Evolutionary conservation across 352 stramenopile species (phyloP), one percentile per base, ranked within the genome.

Genomic region (Phytophthora sansomeana): DNA sequence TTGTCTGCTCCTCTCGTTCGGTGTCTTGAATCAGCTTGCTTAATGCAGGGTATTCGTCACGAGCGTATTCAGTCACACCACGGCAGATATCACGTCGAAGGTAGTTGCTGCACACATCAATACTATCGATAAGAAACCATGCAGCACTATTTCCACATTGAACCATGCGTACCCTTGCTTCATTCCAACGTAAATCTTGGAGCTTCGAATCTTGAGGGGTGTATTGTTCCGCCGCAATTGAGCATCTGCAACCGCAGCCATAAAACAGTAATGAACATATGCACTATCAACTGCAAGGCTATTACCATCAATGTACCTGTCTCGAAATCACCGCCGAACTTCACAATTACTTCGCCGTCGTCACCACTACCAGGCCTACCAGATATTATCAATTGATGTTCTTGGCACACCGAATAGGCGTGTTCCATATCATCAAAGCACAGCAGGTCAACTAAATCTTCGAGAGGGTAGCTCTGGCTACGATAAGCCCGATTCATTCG

Each of bases 341-440:
- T 89, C 19, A 96, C 73, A 21, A 91, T 49, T 24, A 83, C 58
- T 30, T 63, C 63, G 16, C 67, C 76, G n/a, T 86, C 77, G n/a
- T 78, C 66, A 42, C 80, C 76, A 30, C 50, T 26, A 8, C 80
- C 78, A 28, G 72, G 62, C n/a, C 62, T 76, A 21, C 85, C 72
- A 44, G 63, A 69, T 41, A 94, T 79, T 19, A 58, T 74, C 10
- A 96, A 61, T 19, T 84, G 81, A 59, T 96, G 89, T 24, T 92
- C 80, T 17, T 61, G 53, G 41, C 85, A 95, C 1, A 96, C 79
- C 6, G 61, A 60, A 21, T 74, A 78, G 6, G 86, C 86, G 46
- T 96, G 83, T 0, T 93, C 81, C 35, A 92, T 56, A 46, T 93
- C 78, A 26, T 96, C 89, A 68, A 96, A 96, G 53, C 89, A 96